These are phyloP conservation scores for Calonectria henricotiae DNA, from an alignment of 2,329 filamentous ascomycete species.

Conservation along the genomic window DNA sequence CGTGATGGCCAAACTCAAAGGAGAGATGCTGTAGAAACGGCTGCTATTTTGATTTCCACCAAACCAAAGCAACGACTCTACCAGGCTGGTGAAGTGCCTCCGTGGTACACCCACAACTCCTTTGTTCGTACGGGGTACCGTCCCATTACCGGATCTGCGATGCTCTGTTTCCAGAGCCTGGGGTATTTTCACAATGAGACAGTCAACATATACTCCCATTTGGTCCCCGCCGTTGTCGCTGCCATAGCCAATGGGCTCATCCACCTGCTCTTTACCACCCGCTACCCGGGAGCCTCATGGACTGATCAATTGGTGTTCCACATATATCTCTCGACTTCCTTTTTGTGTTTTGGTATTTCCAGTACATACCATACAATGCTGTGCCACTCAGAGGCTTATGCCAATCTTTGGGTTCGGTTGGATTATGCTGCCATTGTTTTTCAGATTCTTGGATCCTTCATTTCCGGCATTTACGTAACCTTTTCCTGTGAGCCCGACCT, in stretches of 20 bases:
- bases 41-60: background rate
- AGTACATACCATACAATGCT: constrained; percentile 49
- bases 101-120: constrained; percentile 33
- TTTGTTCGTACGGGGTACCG: constrained; percentile 56
- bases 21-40: background rate
- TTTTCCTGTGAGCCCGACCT: constrained; percentile 52
- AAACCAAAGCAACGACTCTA: constrained; percentile 3
- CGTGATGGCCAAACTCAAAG: background rate
- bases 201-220: constrained; percentile 57
- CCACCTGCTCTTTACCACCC: constrained; percentile 42
- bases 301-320: constrained; percentile 46
- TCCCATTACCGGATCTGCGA: constrained; percentile 59
- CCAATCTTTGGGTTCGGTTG: constrained; percentile 46
- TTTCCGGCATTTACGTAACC: constrained; percentile 50
- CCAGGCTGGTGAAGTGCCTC: constrained; percentile 27
- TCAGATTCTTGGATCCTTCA: constrained; percentile 48
- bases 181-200: constrained; percentile 58
- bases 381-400: constrained; percentile 46
- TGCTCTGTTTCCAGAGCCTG: constrained; percentile 60
- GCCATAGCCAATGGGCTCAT: constrained; percentile 53
- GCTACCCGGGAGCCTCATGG: constrained; percentile 41
- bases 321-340: constrained; percentile 45
- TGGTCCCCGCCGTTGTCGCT: constrained; percentile 61
- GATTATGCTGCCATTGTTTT: constrained; percentile 48
- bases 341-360: constrained; percentile 45